Evolutionary conservation across 169 alveolate genomes (phyloP).

Genomic region (Plasmodium fragile): DNA sequence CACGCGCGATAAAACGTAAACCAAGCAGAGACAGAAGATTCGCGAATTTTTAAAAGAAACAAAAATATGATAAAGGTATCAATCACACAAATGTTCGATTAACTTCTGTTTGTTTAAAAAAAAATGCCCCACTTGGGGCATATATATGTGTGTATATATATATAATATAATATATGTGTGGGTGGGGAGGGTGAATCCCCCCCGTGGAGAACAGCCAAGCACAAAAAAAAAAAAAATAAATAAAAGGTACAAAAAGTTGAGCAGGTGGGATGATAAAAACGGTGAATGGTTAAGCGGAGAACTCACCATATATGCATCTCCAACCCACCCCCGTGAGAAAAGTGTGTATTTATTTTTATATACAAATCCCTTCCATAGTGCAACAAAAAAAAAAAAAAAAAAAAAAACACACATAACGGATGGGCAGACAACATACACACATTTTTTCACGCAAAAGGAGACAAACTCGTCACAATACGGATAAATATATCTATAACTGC

Average conservation of each 20-base stretch:
- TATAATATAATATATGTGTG: too few relatives aligned
- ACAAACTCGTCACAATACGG: not conserved
- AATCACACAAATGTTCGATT: not conserved
- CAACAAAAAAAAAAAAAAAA: not conserved
- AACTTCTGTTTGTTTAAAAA: not conserved
- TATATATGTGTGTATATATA: not conserved
- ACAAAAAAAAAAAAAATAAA: not conserved
- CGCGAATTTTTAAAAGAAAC: not conserved
- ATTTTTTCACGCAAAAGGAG: not conserved
- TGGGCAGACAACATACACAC: not conserved
- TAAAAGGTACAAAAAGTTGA: not conserved
- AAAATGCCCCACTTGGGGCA: not conserved
- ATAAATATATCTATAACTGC: not conserved
- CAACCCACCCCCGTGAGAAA: not conserved
- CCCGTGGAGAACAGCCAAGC: not conserved
- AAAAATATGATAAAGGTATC: not conserved
- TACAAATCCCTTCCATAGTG: not conserved
- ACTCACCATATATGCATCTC: not conserved
- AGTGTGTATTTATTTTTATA: not conserved
- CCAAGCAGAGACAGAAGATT: not conserved
- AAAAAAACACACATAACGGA: not conserved
- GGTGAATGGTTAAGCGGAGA: not conserved
- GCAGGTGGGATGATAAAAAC: not conserved
- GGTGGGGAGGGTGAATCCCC: too few relatives aligned
- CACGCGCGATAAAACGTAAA: not conserved